Base-by-base conservation (phyloP, 768 basidiomycete genomes). In the Boletellus sp. region DNA sequence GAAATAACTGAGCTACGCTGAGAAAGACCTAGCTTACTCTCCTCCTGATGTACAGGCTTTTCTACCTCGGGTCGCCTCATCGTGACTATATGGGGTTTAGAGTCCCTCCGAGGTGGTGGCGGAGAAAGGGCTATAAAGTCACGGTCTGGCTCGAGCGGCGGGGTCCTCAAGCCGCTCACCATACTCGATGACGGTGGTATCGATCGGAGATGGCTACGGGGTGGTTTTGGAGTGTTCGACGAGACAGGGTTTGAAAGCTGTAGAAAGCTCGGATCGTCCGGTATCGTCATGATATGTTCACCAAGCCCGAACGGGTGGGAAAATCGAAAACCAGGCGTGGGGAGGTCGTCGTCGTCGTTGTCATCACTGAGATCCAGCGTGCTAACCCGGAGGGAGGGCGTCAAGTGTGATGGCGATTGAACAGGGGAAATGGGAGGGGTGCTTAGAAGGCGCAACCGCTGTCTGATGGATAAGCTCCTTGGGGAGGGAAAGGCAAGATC, bases 381-480 rank as follows among this genome's bases (percentile, higher is more conserved):
- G 43, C 64, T 66, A 3, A 61, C 51, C 9, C 64, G 61, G 47
- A 64, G 53, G 11, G 63, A 52, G 24, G 62, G 62, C 17, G 56
- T 53, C 31, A 56, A 53, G 15, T 64, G 54, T 12, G 65, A 55
- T 26, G 57, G 56, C 15, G 58, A 51, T 13, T 63, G 60, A 11
- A 65, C 49, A 11, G 69, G 52, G 12, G 59, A 59, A 26, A 64
- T 42, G 10, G 81, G 67, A 20, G 84, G 84, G 4, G 83, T 74
- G 59, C 84, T 87, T 44, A 82, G 76, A 43, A 85, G 81, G 44
- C 87, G 82, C 47, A 87, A 59, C 31, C 87, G 84, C 53, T 80
- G 80, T 57, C 76, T 80, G 56, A 88, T 57, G 11, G 82, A 80
- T 3, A 75, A 55, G 61, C 55, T 50, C 59, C 56, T 43, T 51